These are phyloP conservation scores for Citrus inodora DNA, from an alignment of 345 rosid species.

Conservation along the genomic window DNA sequence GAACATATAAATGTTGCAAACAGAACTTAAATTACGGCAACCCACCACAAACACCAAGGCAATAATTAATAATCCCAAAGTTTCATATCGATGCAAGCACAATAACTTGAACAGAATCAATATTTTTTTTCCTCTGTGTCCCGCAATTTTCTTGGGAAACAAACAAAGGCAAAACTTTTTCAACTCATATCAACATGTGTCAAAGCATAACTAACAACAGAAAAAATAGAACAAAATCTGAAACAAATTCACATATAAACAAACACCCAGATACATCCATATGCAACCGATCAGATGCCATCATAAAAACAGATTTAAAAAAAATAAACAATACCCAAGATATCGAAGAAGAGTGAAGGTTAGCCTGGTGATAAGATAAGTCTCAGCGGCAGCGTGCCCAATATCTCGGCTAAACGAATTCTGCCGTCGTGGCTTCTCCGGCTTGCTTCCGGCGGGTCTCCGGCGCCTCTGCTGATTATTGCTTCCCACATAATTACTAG, in stretches of 20 bases:
- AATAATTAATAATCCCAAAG: not conserved
- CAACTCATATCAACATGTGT: too few species aligned
- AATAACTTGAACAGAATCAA: not conserved
- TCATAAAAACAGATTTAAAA: too few species aligned
- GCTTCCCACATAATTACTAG: not conserved
- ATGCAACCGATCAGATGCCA: not conserved
- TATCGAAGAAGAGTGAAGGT: constrained; percentile 63
- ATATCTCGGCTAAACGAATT: constrained; percentile 52
- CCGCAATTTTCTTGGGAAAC: not conserved
- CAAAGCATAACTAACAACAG: not conserved
- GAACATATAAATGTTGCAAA: not conserved
- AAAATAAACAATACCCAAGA: constrained; percentile 56
- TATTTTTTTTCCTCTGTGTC: not conserved
- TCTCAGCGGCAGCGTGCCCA: constrained; percentile 78
- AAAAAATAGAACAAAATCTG: not conserved
- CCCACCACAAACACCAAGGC: not conserved
- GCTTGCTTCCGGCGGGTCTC: not conserved
- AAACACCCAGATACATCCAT: not conserved
- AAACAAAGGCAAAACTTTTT: not conserved
- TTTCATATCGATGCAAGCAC: not conserved
- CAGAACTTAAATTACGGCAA: not conserved
- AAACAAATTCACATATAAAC: not conserved
- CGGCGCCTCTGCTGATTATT: not conserved
- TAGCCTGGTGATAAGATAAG: constrained; percentile 69
- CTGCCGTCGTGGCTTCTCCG: constrained; percentile 28